Base-by-base conservation (phyloP, 345 rosid species). In the Citrus inodora region DNA sequence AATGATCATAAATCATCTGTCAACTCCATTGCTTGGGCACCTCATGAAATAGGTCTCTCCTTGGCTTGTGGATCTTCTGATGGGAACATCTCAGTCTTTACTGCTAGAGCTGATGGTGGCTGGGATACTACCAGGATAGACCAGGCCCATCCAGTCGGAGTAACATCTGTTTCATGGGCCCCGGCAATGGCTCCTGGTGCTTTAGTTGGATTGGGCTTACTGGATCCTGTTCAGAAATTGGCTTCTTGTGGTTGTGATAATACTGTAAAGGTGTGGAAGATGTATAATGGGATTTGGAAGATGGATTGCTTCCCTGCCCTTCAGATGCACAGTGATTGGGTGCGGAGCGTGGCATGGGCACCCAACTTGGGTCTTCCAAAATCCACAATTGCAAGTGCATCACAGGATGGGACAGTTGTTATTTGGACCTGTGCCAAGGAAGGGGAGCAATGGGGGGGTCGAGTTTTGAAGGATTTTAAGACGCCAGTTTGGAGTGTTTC, bases 311-410 rank as follows among this genome's bases (percentile, higher is more conserved):
- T 79, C 56, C 81, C 81, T 2, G 81, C 81, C 32, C 81, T 79
- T 24, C 81, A 79, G 30, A 79, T 79, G 81, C 81, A 79, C 35
- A 33, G 58, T 4, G 81, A 79, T 65, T 79, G 81, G 81, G 81
- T 79, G 27, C 73, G 81, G 65, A 71, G 74, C n/a, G 81, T 79
- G 7, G 76, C 81, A 4, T 79, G 81, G 81, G 81, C 81, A 21
- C 81, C 81, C 30, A 79, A 79, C 77, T 66, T 79, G 72, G 81
- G 81, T 30, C 81, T 73, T 71, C 81, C 81, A 35, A 79, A 79
- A 65, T 79, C 77, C 58, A 79, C 81, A n/a, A 79, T 79, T 56
- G 81, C 81, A 4, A 79, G 80, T 30, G 75, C 75, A 32, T 78
- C 80, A 1, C 69, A 78, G 51, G 80, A 78, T 38, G 80, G 80